A percentile compares a stretch with the other conserved stretches of the same genome.
Evolutionary conservation across 306 rosid genomes (phyloP).

Genomic region (Cicer judaicum): DNA sequence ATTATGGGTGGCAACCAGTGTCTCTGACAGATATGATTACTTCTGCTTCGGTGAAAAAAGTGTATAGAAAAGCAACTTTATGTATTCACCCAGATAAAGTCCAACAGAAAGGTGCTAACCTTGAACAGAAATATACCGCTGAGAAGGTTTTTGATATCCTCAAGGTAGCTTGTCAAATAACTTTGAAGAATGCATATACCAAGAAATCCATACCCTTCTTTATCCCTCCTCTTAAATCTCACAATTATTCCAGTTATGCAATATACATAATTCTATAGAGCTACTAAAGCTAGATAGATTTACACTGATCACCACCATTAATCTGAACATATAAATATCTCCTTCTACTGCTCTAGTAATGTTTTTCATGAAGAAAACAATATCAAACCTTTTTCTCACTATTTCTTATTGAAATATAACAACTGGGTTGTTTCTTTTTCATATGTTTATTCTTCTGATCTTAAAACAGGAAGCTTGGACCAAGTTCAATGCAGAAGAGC

Average conservation of each 20-base stretch:
- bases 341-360: constrained; percentile 15
- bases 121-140: constrained; percentile 77
- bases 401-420: background rate
- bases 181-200: constrained; percentile 30
- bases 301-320: constrained; percentile 18
- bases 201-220: constrained; percentile 18
- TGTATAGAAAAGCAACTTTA: constrained; percentile 78
- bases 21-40: constrained; percentile 81
- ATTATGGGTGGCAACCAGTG: constrained; percentile 81
- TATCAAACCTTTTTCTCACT: background rate
- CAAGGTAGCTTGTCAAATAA: constrained; percentile 57
- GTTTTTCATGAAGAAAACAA: background rate
- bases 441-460: background rate
- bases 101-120: constrained; percentile 87
- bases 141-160: constrained; percentile 95
- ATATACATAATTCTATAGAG: background rate
- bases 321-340: constrained; percentile 24
- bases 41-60: constrained; percentile 73
- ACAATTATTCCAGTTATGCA: background rate
- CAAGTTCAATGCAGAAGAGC: constrained; percentile 83
- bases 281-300: constrained; percentile 32
- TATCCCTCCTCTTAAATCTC: constrained; percentile 4
- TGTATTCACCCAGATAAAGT: constrained; percentile 91
- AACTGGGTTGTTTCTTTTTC: background rate
- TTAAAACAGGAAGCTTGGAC: constrained; percentile 86